Percentiles rank a stretch among this genome's conserved stretches.
Evolutionary conservation across 768 basidiomycete genomes (phyloP).

Genomic region (Inosperma sp.): DNA sequence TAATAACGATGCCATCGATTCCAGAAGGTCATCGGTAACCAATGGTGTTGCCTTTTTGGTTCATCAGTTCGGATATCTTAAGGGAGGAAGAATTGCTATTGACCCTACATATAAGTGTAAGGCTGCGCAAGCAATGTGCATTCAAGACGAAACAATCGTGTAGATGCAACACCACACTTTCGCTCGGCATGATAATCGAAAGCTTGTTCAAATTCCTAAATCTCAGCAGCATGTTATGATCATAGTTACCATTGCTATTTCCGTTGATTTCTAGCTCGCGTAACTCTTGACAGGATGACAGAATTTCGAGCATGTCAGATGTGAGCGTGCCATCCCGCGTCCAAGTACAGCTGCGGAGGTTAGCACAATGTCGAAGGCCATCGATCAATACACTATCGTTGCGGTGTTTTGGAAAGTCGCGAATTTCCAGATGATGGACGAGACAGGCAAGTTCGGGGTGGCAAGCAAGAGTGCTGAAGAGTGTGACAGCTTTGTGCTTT

Average conservation of each 20-base stretch:
- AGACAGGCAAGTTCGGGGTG: constrained; percentile 53
- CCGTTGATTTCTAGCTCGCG: constrained; percentile 71
- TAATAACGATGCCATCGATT: constrained; percentile 46
- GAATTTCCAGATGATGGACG: constrained; percentile 65
- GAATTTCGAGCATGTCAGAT: constrained; percentile 50
- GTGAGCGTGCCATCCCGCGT: constrained; percentile 74
- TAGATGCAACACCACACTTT: constrained; percentile 45
- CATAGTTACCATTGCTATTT: constrained; percentile 49
- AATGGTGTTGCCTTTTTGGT: constrained; percentile 45
- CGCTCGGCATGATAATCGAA: constrained; percentile 72
- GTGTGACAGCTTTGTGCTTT: constrained; percentile 47
- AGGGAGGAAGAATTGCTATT: not conserved
- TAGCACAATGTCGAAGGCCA: constrained; percentile 58
- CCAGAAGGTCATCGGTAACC: constrained; percentile 55
- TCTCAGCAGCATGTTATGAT: constrained; percentile 44
- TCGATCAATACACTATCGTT: constrained; percentile 35
- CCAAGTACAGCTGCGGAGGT: constrained; percentile 66
- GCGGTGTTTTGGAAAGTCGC: constrained; percentile 63
- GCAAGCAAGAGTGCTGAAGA: constrained; percentile 58
- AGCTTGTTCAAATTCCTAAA: constrained; percentile 55
- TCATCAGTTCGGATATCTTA: not conserved
- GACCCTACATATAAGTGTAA: constrained; percentile 72
- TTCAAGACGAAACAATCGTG: constrained; percentile 46
- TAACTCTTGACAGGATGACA: constrained; percentile 41
- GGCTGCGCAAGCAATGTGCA: constrained; percentile 43